phyloP scores from a whole-genome alignment of 176 grass and related monocot genomes.

The Lolium rigidum region DNA sequence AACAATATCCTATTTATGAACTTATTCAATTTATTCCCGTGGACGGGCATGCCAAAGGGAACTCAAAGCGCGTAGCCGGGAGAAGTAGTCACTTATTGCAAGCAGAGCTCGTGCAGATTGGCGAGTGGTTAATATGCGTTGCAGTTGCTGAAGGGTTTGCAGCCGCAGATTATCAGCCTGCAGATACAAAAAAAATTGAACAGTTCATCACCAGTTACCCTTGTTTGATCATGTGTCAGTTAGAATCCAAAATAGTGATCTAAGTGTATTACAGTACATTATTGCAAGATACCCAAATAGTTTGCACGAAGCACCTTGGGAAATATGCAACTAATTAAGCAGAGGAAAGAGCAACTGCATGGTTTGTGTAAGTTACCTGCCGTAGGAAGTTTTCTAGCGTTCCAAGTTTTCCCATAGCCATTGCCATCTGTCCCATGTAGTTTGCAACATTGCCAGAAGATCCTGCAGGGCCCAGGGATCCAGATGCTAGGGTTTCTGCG shows the following conservation, averaged over 20 bases:
- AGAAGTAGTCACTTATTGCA: slow-evolving; percentile 90
- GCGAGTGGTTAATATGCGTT: slow-evolving; percentile 83
- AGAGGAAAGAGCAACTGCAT: slow-evolving; percentile 27
- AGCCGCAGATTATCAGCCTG: slow-evolving; percentile 95
- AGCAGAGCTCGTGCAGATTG: slow-evolving; percentile 90
- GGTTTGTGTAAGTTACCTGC: slow-evolving; percentile 64
- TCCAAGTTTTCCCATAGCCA: slow-evolving; percentile 95
- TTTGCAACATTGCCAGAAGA: slow-evolving; percentile 79
- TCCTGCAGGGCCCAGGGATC: slow-evolving; percentile 65
- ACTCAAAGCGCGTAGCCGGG: slow-evolving; percentile 76
- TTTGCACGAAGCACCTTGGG: background rate
- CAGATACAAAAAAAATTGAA: slow-evolving; percentile 45
- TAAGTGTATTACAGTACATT: background rate
- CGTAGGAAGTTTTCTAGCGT: slow-evolving; percentile 90
- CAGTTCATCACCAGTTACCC: background rate
- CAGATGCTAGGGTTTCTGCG: slow-evolving; percentile 80
- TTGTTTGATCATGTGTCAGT: background rate
- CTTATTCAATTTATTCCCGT: slow-evolving; percentile 64
- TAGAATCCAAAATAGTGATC: background rate
- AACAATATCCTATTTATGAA: slow-evolving; percentile 48
- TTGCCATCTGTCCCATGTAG: slow-evolving; percentile 97
- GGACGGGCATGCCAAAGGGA: slow-evolving; percentile 93
- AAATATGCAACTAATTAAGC: slow-evolving; percentile 16
- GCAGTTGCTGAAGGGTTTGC: slow-evolving; percentile 92
- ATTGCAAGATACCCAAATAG: background rate